Evolutionary conservation across 176 grass and related monocot genomes (phyloP).

Genomic region (Oryza rufipogon): DNA sequence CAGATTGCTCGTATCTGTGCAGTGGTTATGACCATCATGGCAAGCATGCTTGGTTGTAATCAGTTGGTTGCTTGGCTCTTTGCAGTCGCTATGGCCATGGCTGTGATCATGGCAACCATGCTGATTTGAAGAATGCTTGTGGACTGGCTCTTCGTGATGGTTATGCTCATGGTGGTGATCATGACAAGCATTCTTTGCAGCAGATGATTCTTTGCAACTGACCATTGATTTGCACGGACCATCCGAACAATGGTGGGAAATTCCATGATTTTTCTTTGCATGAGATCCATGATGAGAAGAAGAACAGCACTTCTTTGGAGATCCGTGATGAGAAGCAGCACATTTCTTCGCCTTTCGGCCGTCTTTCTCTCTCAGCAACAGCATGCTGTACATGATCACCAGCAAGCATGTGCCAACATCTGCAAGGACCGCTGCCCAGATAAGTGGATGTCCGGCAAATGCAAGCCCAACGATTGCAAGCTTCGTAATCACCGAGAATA

Average conservation of each 20-base stretch:
- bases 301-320: conserved; percentile 55
- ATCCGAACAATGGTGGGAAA: conserved; percentile 41
- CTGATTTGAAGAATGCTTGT: conserved; percentile 7
- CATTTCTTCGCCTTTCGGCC: conserved; percentile 56
- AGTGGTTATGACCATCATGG: conserved; percentile 38
- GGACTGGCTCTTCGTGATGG: conserved; percentile 32
- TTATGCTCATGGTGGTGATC: conserved; percentile 45
- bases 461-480: conserved; percentile 72
- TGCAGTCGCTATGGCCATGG: conserved; percentile 36
- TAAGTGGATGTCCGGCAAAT: conserved; percentile 67
- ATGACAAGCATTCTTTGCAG: conserved; percentile 35
- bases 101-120: conserved; percentile 46
- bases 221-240: conserved; percentile 36
- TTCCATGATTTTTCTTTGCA: conserved; percentile 30
- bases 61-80: conserved; percentile 34
- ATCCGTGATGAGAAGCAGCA: conserved; percentile 48
- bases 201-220: conserved; percentile 38
- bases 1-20: conserved; percentile 16
- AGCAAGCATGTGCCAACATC: conserved; percentile 96
- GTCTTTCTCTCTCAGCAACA: conserved; percentile 61
- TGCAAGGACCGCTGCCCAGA: conserved; percentile 96
- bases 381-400: conserved; percentile 98
- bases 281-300: conserved; percentile 50
- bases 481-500: conserved; percentile 79
- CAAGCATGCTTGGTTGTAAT: conserved; percentile 23